Base-by-base conservation (phyloP, 495 filamentous ascomycete genomes). In the Aspergillus leporis region DNA sequence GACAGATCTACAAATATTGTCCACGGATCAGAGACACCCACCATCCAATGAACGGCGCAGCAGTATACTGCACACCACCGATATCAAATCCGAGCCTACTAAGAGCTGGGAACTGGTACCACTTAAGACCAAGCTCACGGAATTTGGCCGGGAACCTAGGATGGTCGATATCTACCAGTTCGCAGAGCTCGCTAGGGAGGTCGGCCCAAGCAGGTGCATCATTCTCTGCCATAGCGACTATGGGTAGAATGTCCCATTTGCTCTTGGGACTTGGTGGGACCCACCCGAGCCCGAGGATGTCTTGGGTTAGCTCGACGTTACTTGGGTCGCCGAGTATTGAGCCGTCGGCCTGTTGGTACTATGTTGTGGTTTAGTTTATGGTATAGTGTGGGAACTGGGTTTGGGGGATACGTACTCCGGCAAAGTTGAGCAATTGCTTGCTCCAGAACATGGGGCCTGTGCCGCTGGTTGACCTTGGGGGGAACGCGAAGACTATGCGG, bases 211-310 rank as follows among this genome's bases (percentile, higher is more conserved):
- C 51, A 19, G 51, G 51, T 40, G 51, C 51, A 14, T 53, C 51
- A 18, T 53, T 40, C 22, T 53, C 51, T 53, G 51, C 51, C 51
- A 53, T 53, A 2, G 51, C 51, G 8, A 53, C 51, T 22, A 53
- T 40, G 8, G 51, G 51, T 7, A 53, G 51, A 18, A 53, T 19
- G 32, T 53, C 51, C 51, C 51, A 53, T 23, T 38, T 28, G 8
- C 16, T 34, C 22, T 41, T 38, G 0, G 51, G 51, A 3, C 4
- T 14, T 8, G 51, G 51, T 4, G 51, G 51, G 7, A 19, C 18
- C 51, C 51, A 53, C 13, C 51, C 51, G 3, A 53, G 51, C 18
- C 16, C 31, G 18, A 53, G 34, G 19, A 53, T 53, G 22, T 53
- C 51, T 12, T 40, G 32, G 18, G 51, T 53, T 31, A 53, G 19